phyloP scores from a whole-genome alignment of 2,329 filamentous ascomycete species.

The Westerdykella sp. region DNA sequence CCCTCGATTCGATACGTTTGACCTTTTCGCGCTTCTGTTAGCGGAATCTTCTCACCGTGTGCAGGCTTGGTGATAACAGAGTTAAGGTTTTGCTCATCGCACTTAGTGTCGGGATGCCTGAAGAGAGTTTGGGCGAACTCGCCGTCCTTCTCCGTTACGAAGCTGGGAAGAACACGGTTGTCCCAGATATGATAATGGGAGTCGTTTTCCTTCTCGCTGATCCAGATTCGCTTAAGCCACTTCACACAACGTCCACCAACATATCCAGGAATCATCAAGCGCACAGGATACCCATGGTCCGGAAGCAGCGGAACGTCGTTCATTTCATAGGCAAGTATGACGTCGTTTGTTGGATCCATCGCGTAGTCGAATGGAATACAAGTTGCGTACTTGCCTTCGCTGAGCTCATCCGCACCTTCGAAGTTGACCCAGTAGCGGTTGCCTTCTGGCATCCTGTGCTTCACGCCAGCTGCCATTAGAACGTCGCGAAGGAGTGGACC shows the following conservation, averaged over 20 bases:
- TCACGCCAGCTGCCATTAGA: slow-evolving; percentile 39
- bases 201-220: slow-evolving; percentile 43
- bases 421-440: slow-evolving; percentile 45
- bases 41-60: slow-evolving; percentile 36
- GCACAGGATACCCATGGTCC: slow-evolving; percentile 45
- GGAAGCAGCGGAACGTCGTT: slow-evolving; percentile 41
- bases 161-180: slow-evolving; percentile 50
- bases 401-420: slow-evolving; percentile 45
- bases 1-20: slow-evolving; percentile 44
- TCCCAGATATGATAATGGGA: slow-evolving; percentile 52
- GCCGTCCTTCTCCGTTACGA: slow-evolving; percentile 46
- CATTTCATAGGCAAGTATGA: slow-evolving; percentile 33
- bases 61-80: slow-evolving; percentile 47
- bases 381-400: slow-evolving; percentile 48
- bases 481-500: slow-evolving; percentile 41
- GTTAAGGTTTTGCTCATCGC: slow-evolving; percentile 47
- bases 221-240: slow-evolving; percentile 48
- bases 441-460: slow-evolving; percentile 2
- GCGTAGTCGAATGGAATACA: slow-evolving; percentile 37
- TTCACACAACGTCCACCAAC: slow-evolving; percentile 49
- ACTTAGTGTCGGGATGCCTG: slow-evolving; percentile 43
- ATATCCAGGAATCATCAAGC: slow-evolving; percentile 45
- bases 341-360: slow-evolving; percentile 8
- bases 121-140: slow-evolving; percentile 45
- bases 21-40: slow-evolving; percentile 35